Evolutionary conservation across 805 yeast genomes (phyloP).

Genomic region (Saturnispora quitensis): DNA sequence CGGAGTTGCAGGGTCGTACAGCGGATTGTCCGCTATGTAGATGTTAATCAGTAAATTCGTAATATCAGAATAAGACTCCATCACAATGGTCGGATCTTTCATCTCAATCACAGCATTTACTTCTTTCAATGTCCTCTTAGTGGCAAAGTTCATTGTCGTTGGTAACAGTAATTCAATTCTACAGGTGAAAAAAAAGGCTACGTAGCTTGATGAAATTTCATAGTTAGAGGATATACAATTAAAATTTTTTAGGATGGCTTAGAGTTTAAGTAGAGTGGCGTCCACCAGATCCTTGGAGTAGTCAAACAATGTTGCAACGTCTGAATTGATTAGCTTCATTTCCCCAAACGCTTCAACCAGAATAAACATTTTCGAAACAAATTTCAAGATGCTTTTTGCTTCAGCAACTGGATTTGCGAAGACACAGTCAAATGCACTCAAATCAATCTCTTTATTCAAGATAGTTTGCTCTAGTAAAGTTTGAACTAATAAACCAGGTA

Average conservation of each 20-base stretch:
- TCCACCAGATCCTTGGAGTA: conserved; percentile 7
- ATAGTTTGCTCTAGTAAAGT: conserved; percentile 35
- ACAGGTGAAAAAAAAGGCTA: background rate
- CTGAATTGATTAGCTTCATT: conserved; percentile 14
- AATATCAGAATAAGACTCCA: background rate
- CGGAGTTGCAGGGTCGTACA: conserved; percentile 1
- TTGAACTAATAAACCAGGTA: conserved; percentile 53
- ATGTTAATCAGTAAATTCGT: conserved; percentile 4
- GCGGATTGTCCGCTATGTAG: background rate
- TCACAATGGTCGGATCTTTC: conserved; percentile 1
- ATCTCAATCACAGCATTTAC: background rate
- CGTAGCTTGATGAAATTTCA: background rate
- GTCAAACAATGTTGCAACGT: conserved; percentile 4
- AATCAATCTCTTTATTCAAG: conserved; percentile 12
- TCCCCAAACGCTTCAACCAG: conserved; percentile 16
- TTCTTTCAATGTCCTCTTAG: conserved; percentile 4
- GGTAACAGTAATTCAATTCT: background rate
- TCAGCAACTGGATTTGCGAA: conserved; percentile 17
- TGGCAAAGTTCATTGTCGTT: background rate
- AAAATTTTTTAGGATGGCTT: background rate
- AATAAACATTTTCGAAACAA: conserved; percentile 19
- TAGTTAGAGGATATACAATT: conserved; percentile 1
- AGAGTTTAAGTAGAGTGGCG: background rate
- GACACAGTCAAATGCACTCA: conserved; percentile 13
- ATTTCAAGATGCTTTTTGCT: conserved; percentile 17